Evolutionary conservation across 768 basidiomycete species (phyloP).

Genomic region (Tulasnella sp.): DNA sequence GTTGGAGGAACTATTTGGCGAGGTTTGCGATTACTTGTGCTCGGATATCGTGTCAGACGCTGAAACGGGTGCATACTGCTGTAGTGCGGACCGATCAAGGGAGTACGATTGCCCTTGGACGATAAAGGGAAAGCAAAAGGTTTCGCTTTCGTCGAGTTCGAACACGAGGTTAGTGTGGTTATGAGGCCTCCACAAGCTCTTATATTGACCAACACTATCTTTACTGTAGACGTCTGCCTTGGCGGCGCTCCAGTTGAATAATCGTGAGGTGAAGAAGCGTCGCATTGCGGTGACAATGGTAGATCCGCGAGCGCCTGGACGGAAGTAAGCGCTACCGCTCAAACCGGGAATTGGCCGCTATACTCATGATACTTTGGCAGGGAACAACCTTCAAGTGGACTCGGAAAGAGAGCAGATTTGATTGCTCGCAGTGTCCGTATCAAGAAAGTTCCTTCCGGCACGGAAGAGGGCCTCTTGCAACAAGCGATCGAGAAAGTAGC

Average conservation of each 20-base stretch:
- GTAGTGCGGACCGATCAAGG: slow-evolving; percentile 77
- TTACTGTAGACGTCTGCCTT: slow-evolving; percentile 53
- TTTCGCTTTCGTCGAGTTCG: slow-evolving; percentile 89
- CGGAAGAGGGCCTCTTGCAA: slow-evolving; percentile 88
- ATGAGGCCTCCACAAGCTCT: background rate
- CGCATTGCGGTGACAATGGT: slow-evolving; percentile 82
- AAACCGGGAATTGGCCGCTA: background rate
- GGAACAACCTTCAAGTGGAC: slow-evolving; percentile 30
- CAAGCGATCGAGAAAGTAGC: slow-evolving; percentile 78
- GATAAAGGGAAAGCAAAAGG: slow-evolving; percentile 66
- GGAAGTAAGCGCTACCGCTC: slow-evolving; percentile 37
- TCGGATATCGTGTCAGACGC: background rate
- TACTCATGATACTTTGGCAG: slow-evolving; percentile 3
- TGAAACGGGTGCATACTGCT: slow-evolving; percentile 1
- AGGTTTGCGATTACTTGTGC: slow-evolving; percentile 40
- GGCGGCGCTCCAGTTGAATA: slow-evolving; percentile 70
- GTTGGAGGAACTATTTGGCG: slow-evolving; percentile 66
- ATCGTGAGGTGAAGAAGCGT: slow-evolving; percentile 81
- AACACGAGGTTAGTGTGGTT: slow-evolving; percentile 54
- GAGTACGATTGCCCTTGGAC: slow-evolving; percentile 69
- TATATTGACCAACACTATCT: background rate
- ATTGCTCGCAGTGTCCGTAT: slow-evolving; percentile 69
- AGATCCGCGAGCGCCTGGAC: slow-evolving; percentile 56
- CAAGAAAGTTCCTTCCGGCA: slow-evolving; percentile 59
- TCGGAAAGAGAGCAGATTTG: slow-evolving; percentile 47